These are phyloP conservation scores for Fomes fomentarius DNA, from an alignment of 1,284 basidiomycete species.

Conservation along the genomic window DNA sequence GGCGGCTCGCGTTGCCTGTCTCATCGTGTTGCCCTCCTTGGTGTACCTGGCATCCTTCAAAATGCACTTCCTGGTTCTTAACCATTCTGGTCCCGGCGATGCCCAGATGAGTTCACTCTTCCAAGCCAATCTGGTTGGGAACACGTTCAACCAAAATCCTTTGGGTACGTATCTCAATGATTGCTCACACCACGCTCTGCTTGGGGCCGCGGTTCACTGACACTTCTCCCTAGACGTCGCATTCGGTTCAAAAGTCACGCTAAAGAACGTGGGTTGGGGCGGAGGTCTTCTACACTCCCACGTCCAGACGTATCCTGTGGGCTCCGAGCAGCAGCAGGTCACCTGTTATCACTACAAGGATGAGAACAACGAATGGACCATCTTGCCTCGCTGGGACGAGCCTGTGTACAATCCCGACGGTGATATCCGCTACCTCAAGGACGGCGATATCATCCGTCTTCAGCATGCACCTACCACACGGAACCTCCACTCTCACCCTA, in stretches of 20 bases:
- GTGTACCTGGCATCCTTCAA: conserved; percentile 97
- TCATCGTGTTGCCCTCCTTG: conserved; percentile 88
- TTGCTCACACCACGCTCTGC: neutral
- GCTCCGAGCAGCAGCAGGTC: conserved; percentile 95
- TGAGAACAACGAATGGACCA: conserved; percentile 91
- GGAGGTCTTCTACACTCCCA: conserved; percentile 97
- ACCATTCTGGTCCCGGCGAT: conserved; percentile 94
- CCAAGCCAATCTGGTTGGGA: conserved; percentile 95
- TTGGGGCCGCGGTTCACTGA: neutral
- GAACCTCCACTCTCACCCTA: conserved; percentile 92
- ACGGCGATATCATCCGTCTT: conserved; percentile 84
- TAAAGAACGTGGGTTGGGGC: conserved; percentile 98
- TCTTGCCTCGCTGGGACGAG: conserved; percentile 85
- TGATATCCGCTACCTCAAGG: conserved; percentile 71
- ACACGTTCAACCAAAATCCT: conserved; percentile 89
- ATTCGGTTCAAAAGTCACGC: conserved; percentile 87
- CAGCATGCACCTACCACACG: conserved; percentile 82
- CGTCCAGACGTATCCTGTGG: conserved; percentile 90
- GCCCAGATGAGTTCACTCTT: conserved; percentile 99
- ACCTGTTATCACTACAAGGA: conserved; percentile 99
- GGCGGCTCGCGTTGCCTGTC: conserved; percentile 83
- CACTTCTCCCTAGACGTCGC: conserved; percentile 71
- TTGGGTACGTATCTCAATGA: conserved; percentile 55
- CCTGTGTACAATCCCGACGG: conserved; percentile 64
- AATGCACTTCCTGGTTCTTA: conserved; percentile 93